Base-by-base conservation (phyloP, 1,139 yeast genomes). In the Diutina ranongensis region DNA sequence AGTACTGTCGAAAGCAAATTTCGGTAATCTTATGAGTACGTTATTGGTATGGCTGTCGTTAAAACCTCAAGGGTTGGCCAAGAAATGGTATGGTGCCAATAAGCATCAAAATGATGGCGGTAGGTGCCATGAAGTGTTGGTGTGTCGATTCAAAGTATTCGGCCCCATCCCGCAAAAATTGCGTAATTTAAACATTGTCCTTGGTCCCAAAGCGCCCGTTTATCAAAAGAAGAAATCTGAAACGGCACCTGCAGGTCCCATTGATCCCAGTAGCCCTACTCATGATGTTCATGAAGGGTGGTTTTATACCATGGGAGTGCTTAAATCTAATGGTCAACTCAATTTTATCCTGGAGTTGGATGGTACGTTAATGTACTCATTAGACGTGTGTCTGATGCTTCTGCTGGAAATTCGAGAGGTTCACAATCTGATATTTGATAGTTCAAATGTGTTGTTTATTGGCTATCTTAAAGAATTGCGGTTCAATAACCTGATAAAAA, bases 251-350 rank as follows among this genome's bases (percentile, higher is more conserved):
- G 13, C 34, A 12, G 22, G 18, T 13, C 48, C 45, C 32, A 44
- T 21, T n/a, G 51, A 49, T 36, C 32, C 20, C 12, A 22, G 32
- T 15, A 25, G 16, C 15, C 13, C 25, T 5, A 25, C 31, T 21
- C 48, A 59, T 31, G 57, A 61, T 38, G 50, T 63, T 1, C 63
- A 64, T 21, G 83, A 78, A 52, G 78, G 78, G 2, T 86, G 95
- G 95, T 82, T 81, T 55, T 74, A 72, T 46, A 80, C 86, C 1
- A 80, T 80, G 76, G 94, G 92, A 1, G 81, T 80, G 10, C 60
- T 86, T 45, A 78, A 76, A 53, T 74, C 82, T 2, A 70, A 78
- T 54, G 96, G 96, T 4, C 57, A 68, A 8, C 65, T 87, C 47
- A 78, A 82, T 53, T 60, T 86, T 41, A 63, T 82, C 34, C 65